A percentile compares a stretch with the other conserved stretches of the same genome.
These are phyloP conservation scores for Suillus sp. DNA, from an alignment of 768 basidiomycete genomes.

Conservation along the genomic window DNA sequence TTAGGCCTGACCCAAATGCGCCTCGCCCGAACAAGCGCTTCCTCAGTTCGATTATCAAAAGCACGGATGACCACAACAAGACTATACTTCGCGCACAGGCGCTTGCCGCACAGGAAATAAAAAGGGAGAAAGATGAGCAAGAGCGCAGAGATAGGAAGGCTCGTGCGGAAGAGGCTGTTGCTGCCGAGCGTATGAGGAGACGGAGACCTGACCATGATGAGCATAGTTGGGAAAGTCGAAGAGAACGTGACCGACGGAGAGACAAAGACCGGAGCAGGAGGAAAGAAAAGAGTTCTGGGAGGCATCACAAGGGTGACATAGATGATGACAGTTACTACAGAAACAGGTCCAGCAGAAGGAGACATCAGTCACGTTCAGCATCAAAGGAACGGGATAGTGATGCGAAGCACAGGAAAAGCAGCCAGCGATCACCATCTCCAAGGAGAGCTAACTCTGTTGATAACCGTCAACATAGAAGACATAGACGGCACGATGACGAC, in stretches of 20 bases:
- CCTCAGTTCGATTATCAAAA: constrained; percentile 82
- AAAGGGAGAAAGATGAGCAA: constrained; percentile 64
- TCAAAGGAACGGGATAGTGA: constrained; percentile 27
- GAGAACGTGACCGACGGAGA: constrained; percentile 48
- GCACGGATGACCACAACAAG: constrained; percentile 95
- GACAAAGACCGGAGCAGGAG: constrained; percentile 44
- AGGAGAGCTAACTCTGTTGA: constrained; percentile 20
- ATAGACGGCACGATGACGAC: constrained; percentile 25
- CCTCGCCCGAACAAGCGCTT: constrained; percentile 86
- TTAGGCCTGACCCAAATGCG: constrained; percentile 67
- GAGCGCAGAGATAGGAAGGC: constrained; percentile 61
- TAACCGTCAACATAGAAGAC: constrained; percentile 25
- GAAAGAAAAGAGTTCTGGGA: constrained; percentile 54
- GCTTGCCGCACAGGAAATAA: constrained; percentile 70
- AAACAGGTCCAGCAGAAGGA: constrained; percentile 26
- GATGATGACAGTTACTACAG: constrained; percentile 33
- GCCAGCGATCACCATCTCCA: constrained; percentile 22
- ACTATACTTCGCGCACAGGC: constrained; percentile 77
- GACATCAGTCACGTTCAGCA: constrained; percentile 33
- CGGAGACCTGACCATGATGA: constrained; percentile 31
- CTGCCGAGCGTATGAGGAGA: constrained; percentile 57
- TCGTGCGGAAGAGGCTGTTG: constrained; percentile 76
- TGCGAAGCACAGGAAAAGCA: constrained; percentile 23
- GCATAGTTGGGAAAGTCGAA: constrained; percentile 39
- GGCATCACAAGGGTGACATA: constrained; percentile 44